These are phyloP conservation scores for Rhizopogon vesiculosus DNA, from an alignment of 768 basidiomycete species.

Conservation along the genomic window DNA sequence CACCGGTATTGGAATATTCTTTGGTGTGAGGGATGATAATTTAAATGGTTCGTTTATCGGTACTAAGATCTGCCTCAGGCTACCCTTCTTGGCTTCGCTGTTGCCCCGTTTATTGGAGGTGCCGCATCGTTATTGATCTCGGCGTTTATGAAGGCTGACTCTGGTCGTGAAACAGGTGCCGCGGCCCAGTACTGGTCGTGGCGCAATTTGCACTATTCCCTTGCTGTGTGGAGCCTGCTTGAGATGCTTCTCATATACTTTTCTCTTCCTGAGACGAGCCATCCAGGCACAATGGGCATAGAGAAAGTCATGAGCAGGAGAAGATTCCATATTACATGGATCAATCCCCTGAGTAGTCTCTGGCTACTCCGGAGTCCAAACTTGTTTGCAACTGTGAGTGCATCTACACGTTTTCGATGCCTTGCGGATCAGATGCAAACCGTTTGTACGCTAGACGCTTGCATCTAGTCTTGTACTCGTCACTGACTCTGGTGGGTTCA, in stretches of 20 bases:
- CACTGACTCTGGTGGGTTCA: too few relatives aligned
- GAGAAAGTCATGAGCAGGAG: constrained; percentile 26
- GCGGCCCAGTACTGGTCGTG: constrained; percentile 41
- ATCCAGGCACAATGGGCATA: too few relatives aligned
- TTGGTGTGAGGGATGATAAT: constrained; percentile 30
- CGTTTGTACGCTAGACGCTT: too few relatives aligned
- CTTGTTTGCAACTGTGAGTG: too few relatives aligned
- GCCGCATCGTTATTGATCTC: neutral
- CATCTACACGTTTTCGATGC: constrained; percentile 29
- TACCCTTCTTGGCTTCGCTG: constrained; percentile 46
- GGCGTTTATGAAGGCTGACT: too few relatives aligned
- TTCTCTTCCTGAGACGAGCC: too few relatives aligned
- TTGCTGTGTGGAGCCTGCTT: constrained; percentile 35
- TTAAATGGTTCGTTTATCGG: neutral
- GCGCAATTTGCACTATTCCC: constrained; percentile 27
- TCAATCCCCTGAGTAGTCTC: constrained; percentile 44
- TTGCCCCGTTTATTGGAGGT: constrained; percentile 55
- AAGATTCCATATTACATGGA: constrained; percentile 26
- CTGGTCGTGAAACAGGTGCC: constrained; percentile 25
- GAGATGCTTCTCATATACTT: constrained; percentile 31
- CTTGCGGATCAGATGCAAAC: too few relatives aligned
- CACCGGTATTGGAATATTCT: constrained; percentile 49
- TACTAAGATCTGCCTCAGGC: constrained; percentile 12
- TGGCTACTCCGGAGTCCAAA: too few relatives aligned
- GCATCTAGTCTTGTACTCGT: too few relatives aligned